Base-by-base conservation (phyloP, 257 asterid genomes). In the Scutellaria baicalensis region DNA sequence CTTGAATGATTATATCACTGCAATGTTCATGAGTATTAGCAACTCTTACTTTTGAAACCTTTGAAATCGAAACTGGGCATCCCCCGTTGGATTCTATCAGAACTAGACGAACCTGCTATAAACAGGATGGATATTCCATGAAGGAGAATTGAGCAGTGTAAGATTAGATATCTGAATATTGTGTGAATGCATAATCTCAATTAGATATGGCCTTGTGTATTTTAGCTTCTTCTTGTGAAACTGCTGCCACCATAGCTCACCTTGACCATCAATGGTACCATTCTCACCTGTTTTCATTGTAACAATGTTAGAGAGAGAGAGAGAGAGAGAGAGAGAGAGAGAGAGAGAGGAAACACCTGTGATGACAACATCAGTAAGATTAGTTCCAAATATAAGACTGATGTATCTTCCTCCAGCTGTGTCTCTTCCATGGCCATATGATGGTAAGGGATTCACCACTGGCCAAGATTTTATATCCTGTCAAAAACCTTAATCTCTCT, bases 51-150 rank as follows among this genome's bases (percentile, higher is more conserved):
- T 23, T 23, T 23, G 27, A 23, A 23, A 23, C 33, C 33, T 27
- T 27, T 27, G 33, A 27, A 27, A 27, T 27, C 33, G 33, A 27
- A 27, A 27, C 33, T 27, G 33, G 4, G 33, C 33, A 27, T 27
- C 33, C 33, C 2, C 33, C 33, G 3, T 27, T 27, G 33, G 33
- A 27, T 27, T 27, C 33, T 27, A 27, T 27, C 33, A 3, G 33
- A 27, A 27, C 33, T 27, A 27, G 2, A 27, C 3, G 3, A 36
- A 77, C 97, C 93, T 89, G 95, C 89, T 81, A 82, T 92, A 92
- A 68, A 89, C 94, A 17, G 98, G 98, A 70, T 92, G 98, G 54
- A 92, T 50, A 82, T 88, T 89, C 98, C 98, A 92, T 4, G 96
- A 78, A 8, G 98, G 98, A 51, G 98, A 85, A 72, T 92, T 92